A percentile compares a stretch with the other conserved stretches of the same genome.
Conservation (phyloP, 176 grass and related monocot genomes). For the Avena eriantha region DNA sequence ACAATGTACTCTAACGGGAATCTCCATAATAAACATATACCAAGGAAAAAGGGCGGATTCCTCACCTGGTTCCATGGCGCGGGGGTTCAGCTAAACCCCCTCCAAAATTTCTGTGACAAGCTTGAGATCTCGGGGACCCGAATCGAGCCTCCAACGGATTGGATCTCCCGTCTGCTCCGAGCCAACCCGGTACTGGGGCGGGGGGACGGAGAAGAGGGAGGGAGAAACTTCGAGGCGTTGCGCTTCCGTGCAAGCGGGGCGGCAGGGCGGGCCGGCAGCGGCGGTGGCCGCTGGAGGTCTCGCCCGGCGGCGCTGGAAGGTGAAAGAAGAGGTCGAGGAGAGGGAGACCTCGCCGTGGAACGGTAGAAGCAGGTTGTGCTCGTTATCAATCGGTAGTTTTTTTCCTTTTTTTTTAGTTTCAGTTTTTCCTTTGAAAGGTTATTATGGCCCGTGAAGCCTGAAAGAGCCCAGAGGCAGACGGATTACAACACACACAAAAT, state of each 20-base stretch:
- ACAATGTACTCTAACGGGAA: slow-evolving; percentile 14
- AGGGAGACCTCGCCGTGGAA: slow-evolving; percentile 17
- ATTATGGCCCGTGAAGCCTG: neutral
- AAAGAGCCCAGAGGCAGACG: neutral
- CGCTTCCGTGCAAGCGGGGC: neutral
- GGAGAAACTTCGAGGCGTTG: neutral
- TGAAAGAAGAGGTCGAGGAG: neutral
- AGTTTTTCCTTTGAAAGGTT: neutral
- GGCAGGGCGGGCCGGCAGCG: neutral
- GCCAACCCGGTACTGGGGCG: neutral
- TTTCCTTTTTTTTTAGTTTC: neutral
- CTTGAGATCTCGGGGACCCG: neutral
- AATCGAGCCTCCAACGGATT: neutral
- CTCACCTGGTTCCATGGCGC: slow-evolving; percentile 29
- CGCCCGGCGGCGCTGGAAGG: slow-evolving; percentile 19
- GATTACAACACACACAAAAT: neutral
- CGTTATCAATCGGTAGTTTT: slow-evolving; percentile 30
- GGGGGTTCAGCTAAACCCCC: slow-evolving; percentile 14
- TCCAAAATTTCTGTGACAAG: neutral
- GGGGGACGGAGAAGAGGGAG: too few relatives aligned
- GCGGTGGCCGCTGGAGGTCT: neutral
- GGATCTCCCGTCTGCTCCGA: slow-evolving; percentile 25
- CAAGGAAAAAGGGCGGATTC: neutral
- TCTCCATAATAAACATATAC: neutral
- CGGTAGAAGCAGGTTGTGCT: slow-evolving; percentile 19